These are phyloP conservation scores for Ceratobasidium sp. DNA, from an alignment of 1,284 basidiomycete genomes.

Conservation along the genomic window DNA sequence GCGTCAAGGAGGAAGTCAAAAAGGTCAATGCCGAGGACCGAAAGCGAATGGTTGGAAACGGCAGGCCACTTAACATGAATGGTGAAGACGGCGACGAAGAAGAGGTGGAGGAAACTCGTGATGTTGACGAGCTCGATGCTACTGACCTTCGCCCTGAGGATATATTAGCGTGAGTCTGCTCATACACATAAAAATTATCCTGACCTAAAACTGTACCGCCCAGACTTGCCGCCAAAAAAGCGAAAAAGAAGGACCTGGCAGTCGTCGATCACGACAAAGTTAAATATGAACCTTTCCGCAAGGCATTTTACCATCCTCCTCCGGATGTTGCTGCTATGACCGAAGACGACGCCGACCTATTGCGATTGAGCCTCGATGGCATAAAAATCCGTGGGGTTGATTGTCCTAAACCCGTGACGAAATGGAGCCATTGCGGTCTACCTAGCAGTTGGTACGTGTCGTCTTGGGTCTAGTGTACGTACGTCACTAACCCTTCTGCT, in stretches of 20 bases:
- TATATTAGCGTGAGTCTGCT: conserved; percentile 70
- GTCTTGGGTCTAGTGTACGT: background rate
- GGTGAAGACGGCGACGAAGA: conserved; percentile 56
- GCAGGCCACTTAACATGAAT: conserved; percentile 51
- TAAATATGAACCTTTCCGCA: conserved; percentile 94
- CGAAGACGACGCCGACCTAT: conserved; percentile 91
- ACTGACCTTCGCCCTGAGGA: conserved; percentile 90
- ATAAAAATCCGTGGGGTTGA: conserved; percentile 98
- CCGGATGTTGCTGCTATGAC: conserved; percentile 92
- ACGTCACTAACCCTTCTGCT: conserved; percentile 38
- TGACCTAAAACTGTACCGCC: background rate
- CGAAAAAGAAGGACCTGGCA: conserved; percentile 95
- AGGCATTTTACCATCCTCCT: conserved; percentile 93
- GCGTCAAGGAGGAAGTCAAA: conserved; percentile 85
- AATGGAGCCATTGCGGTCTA: conserved; percentile 98
- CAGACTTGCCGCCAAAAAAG: conserved; percentile 87
- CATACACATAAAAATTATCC: background rate
- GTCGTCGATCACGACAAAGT: conserved; percentile 88
- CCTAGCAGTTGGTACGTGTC: conserved; percentile 82
- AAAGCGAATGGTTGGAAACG: conserved; percentile 67
- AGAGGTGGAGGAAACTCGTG: conserved; percentile 52
- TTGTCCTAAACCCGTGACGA: conserved; percentile 93
- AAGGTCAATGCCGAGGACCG: conserved; percentile 90
- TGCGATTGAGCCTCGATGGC: conserved; percentile 91
- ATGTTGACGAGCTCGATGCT: conserved; percentile 74